Evolutionary conservation across 306 rosid genomes (phyloP), one percentile per base, ranked within the genome.

Genomic region (Pterocarpus santalinus): DNA sequence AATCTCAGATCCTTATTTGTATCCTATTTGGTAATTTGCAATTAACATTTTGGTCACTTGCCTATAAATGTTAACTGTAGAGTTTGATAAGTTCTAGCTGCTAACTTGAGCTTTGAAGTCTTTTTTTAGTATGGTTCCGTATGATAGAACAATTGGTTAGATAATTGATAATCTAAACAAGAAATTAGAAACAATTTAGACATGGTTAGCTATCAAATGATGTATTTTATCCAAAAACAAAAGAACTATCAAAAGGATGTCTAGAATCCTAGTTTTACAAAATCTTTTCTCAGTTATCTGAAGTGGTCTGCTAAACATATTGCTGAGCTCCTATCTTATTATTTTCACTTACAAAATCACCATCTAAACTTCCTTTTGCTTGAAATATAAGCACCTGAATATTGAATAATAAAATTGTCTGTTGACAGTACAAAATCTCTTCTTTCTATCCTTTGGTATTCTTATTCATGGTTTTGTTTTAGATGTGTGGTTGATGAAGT

Each of bases 401-500:
- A 74, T 7, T 67, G 39, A 63, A 77, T 57, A 74, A 55, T 65
- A 39, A 69, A 47, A 60, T 73, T 60, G 53, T 80, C 87, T 72
- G 35, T 53, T 88, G 76, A 41, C 55, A 14, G 57, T 80, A 44
- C 81, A 44, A 58, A 33, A 49, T 67, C 80, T 74, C 13, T 76
- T 81, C 76, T 78, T 69, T 79, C 62, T 66, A 53, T 75, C 65
- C 80, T 66, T 64, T 58, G 39, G 61, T 53, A 79, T 86, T 80
- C 69, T 81, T 66, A 76, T 76, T 68, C 77, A 56, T 61, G 63
- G 57, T 78, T 87, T 81, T 76, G 69, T 76, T 85, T 85, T 82
- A 95, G 99, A 87, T 95, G 99, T 84, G 76, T 84, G 64, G 87
- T 35, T 64, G 88, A 84, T 77, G 91, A 87, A 78, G 68, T 57